Evolutionary conservation across 23 red algal species (phyloP), one percentile per base, ranked within the genome.

Genomic region (Chondrus crispus): DNA sequence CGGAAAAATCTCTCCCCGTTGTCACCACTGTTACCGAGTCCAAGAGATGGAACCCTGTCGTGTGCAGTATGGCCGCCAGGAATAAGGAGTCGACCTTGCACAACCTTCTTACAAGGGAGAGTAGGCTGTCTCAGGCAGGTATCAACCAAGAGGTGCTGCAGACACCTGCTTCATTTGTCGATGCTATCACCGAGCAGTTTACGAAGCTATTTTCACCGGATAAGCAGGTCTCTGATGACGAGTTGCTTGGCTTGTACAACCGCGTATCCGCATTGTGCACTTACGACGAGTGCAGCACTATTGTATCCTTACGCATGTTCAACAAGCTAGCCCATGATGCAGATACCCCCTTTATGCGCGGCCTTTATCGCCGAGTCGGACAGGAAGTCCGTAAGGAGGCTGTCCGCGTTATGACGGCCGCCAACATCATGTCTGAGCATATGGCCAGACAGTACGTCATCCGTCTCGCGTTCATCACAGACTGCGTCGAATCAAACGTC

Each of bases 51-150:
- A 86, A 29, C 32, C 38, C 82, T 22, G 62, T 86, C 62, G 41
- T 86, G 13, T 68, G 55, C 1, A 41, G 44, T 2, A 86, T 86
- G 55, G 82, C 82, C 13, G 18, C 37, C 29, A 55, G 82, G 18
- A 57, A 86, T 45, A 86, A 86, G 62, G 60, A 70, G 41, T 68
- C 54, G 20, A 58, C 35, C 50, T 62, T 86, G 10, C 60, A 86
- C 26, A 62, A 86, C 45, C 50, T 86, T 46, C 62, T 86, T 41
- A 86, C 64, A 36, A 57, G 82, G 14, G 82, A 86, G 38, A 86
- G 48, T 11, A 70, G 82, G 39, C 42, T 86, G n/a, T 42, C 58
- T 43, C 46, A 86, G 54, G 82, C 82, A 4, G 82, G 60, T 46
- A 38, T 86, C 18, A 70, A 19, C 41, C 82, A 68, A 5, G 42